These are phyloP conservation scores for Solanum microdontum DNA, from an alignment of 257 asterid genomes.

Conservation along the genomic window DNA sequence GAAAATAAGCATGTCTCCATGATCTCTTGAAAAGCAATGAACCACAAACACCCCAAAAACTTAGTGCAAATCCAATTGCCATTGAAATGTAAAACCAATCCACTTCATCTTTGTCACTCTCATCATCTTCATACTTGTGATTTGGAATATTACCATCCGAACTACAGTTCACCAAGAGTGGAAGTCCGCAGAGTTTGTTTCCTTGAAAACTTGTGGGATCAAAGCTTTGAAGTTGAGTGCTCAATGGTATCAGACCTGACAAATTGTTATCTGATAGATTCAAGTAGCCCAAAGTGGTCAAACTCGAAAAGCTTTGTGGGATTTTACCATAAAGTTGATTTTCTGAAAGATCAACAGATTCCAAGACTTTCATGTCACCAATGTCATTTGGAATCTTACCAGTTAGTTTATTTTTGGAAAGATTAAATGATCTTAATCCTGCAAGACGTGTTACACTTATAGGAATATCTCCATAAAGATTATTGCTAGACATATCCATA, in stretches of 20 bases:
- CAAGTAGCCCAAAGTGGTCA: not conserved
- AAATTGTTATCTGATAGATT: conserved; percentile 9
- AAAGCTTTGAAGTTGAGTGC: conserved; percentile 10
- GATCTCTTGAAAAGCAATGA: not conserved
- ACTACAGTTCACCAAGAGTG: not conserved
- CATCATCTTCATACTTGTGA: no score
- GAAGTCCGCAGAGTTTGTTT: not conserved
- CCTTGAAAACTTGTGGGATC: not conserved
- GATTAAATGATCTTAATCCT: conserved; percentile 12
- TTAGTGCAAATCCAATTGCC: conserved; percentile 5
- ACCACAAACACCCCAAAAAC: conserved; percentile 1
- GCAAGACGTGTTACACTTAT: conserved; percentile 9
- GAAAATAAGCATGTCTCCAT: not conserved
- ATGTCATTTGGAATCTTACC: conserved; percentile 21
- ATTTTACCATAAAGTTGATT: conserved; percentile 5
- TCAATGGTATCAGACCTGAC: not conserved
- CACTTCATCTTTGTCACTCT: not conserved
- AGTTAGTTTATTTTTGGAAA: conserved; percentile 15
- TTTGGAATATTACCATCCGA: not conserved
- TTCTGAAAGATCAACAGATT: conserved; percentile 1
- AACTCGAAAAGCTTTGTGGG: not conserved
- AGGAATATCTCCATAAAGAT: conserved; percentile 18
- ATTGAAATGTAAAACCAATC: conserved; percentile 8
- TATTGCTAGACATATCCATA: conserved; percentile 18
- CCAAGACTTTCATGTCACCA: conserved; percentile 1